Evolutionary conservation across 441 rosid genomes (phyloP).

Genomic region (Melastoma candidum): DNA sequence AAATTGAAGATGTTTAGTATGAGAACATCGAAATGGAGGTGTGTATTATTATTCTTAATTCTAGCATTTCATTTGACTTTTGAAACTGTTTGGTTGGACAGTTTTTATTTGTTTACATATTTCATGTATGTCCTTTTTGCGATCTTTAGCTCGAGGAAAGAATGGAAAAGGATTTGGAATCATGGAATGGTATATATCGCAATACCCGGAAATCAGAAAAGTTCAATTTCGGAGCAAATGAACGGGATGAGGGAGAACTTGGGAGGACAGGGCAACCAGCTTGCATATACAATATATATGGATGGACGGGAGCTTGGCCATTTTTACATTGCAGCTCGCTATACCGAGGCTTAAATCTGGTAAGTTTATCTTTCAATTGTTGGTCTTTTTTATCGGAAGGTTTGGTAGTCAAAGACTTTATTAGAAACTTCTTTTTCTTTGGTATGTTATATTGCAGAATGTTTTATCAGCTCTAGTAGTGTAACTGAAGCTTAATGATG

Average conservation of each 20-base stretch:
- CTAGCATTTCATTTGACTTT: neutral
- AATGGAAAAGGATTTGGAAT: slow-evolving; percentile 56
- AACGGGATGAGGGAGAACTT: slow-evolving; percentile 98
- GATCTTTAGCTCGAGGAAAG: slow-evolving; percentile 68
- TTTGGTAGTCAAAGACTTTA: too few species aligned
- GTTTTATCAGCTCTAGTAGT: too few species aligned
- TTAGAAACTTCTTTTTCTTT: too few species aligned
- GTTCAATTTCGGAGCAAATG: slow-evolving; percentile 79
- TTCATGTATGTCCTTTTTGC: slow-evolving; percentile 1
- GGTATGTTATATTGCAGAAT: too few species aligned
- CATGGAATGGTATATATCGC: slow-evolving; percentile 88
- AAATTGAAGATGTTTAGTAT: slow-evolving; percentile 52
- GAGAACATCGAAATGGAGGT: slow-evolving; percentile 78
- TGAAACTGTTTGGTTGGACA: neutral
- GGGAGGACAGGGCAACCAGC: slow-evolving; percentile 94
- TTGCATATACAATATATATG: slow-evolving; percentile 86
- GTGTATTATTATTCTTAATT: slow-evolving; percentile 23
- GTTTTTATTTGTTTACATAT: slow-evolving; percentile 1
- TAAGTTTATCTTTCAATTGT: slow-evolving; percentile 23
- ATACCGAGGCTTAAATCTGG: slow-evolving; percentile 94
- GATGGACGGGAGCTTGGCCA: slow-evolving; percentile 96
- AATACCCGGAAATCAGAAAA: slow-evolving; percentile 85
- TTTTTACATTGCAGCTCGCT: slow-evolving; percentile 95
- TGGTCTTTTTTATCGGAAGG: too few species aligned
- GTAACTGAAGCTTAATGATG: too few species aligned